phyloP scores from a whole-genome alignment of 768 basidiomycete species.

The Multifurca ochricompacta region DNA sequence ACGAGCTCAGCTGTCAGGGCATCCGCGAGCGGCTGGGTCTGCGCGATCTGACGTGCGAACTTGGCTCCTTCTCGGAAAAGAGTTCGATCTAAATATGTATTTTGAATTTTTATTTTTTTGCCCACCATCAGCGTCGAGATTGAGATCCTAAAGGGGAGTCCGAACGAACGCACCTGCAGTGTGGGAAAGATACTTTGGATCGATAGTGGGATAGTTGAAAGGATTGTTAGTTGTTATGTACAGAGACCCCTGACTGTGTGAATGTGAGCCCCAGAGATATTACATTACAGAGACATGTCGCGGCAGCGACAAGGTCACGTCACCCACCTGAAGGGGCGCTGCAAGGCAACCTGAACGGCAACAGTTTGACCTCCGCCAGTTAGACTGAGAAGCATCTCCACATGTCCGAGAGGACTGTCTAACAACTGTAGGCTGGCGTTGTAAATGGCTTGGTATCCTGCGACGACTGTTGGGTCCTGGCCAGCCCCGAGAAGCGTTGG shows the following conservation, averaged over 20 bases:
- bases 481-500: conserved; percentile 37
- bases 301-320: too few relatives aligned
- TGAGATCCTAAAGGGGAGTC: not conserved
- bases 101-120: not conserved
- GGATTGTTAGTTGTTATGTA: conserved; percentile 51
- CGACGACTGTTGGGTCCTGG: conserved; percentile 36
- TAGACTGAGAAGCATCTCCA: conserved; percentile 48
- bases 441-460: conserved; percentile 52
- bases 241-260: conserved; percentile 45
- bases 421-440: conserved; percentile 35
- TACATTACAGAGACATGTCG: not conserved
- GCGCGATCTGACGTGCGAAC: conserved; percentile 48
- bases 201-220: conserved; percentile 54
- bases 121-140: not conserved
- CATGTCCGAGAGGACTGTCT: conserved; percentile 37
- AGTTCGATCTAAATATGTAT: conserved; percentile 38
- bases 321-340: conserved; percentile 50
- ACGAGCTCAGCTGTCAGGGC: conserved; percentile 39
- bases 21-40: conserved; percentile 42
- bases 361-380: conserved; percentile 37
- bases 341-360: conserved; percentile 56
- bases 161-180: conserved; percentile 39
- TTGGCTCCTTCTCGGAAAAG: conserved; percentile 54
- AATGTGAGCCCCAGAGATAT: conserved; percentile 4
- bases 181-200: conserved; percentile 59